Conservation (phyloP, 2,329 filamentous ascomycete genomes). For the Lachnellula cervina region DNA sequence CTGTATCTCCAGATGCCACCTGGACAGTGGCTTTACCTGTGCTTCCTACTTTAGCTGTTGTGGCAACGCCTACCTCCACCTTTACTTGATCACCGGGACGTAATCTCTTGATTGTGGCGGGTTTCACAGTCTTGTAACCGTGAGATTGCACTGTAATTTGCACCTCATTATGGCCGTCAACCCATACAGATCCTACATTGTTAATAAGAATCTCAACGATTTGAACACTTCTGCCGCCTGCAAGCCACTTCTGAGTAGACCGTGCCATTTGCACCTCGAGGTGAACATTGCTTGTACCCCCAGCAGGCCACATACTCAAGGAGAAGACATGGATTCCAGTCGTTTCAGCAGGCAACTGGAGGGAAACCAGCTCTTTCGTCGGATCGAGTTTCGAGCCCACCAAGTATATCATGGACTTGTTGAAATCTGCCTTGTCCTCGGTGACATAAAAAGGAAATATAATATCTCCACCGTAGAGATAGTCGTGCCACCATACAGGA, state of each 20-base stretch:
- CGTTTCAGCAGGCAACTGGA: neutral
- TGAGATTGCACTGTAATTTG: neutral
- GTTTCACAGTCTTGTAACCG: conserved; percentile 33
- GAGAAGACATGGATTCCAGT: neutral
- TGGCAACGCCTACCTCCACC: conserved; percentile 24
- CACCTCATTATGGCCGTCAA: neutral
- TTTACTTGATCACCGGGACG: conserved; percentile 40
- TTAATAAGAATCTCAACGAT: neutral
- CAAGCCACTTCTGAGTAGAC: neutral
- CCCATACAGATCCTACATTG: neutral
- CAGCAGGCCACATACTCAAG: neutral
- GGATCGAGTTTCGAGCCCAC: neutral
- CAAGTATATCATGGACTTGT: neutral
- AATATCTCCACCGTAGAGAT: neutral
- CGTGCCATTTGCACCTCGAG: neutral
- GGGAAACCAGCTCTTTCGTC: neutral
- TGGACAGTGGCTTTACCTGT: neutral
- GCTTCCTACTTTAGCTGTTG: conserved; percentile 27
- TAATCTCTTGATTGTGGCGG: conserved; percentile 34
- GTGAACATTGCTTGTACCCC: neutral
- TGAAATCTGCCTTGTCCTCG: neutral
- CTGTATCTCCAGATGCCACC: neutral
- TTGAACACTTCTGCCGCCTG: neutral
- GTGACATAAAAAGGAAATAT: neutral
- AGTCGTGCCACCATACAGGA: neutral